Evolutionary conservation across 1,284 basidiomycete species (phyloP), one percentile per base, ranked within the genome.

Genomic region (Cryptococcus jaspeensis): DNA sequence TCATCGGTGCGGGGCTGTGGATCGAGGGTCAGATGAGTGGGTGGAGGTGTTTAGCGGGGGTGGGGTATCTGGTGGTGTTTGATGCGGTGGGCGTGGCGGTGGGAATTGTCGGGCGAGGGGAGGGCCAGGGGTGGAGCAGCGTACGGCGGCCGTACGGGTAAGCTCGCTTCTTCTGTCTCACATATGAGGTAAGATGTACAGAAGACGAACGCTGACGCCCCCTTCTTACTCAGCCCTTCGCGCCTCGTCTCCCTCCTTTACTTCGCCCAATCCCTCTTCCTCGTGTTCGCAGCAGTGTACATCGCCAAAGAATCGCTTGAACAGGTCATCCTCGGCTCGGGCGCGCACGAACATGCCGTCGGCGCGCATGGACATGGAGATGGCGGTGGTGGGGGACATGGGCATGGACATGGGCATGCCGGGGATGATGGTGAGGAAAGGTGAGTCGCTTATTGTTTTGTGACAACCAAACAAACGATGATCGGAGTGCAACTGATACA

Each of bases 21-120:
- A 86, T 95, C 2, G 81, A 83, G n/a, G 94, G 93, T 1, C 95
- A 98, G 74, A 86, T 89, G 59, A 84, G 85, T 28, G 94, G 94
- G 16, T 93, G 91, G 49, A 79, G 97, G 25, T 83, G 89, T 2
- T 86, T 89, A 55, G 94, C 93, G 0, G 95, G 92, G 0, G 76
- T 98, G 15, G 95, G 95, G 0, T 99, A 98, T 73, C 89, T 96
- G 82, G 85, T 96, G 32, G 92, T 98, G 0, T 99, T 98, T 70
- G 95, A 99, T 73, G 85, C 92, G 2, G 81, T 92, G 63, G 91
- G 91, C 0, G 82, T 92, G 4, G 84, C 81, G 18, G 79, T 82
- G n/a, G 78, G 80, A 22, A 74, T 87, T 2, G 66, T 86, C 15
- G 84, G 84, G 7, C 77, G 67, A n/a, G 60, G 66, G 9, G 50